Conservation (phyloP, 1,139 yeast genomes). For the Taphrina betulina region DNA sequence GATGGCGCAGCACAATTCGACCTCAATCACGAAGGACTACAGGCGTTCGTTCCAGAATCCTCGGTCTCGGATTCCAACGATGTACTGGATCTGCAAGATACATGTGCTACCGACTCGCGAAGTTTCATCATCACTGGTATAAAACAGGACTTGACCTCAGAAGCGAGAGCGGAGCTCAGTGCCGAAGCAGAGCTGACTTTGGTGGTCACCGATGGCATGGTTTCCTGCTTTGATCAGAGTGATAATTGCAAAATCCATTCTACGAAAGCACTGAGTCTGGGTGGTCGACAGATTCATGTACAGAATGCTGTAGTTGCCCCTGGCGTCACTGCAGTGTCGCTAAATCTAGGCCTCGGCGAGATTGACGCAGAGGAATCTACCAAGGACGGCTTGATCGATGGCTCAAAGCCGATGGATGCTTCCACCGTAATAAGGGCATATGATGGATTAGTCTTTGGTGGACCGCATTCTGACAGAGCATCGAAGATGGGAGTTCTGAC, state of each 20-base stretch:
- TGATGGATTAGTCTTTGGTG: conserved; percentile 13
- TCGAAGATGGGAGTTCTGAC: conserved; percentile 4
- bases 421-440: conserved; percentile 1
- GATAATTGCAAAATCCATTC: not conserved
- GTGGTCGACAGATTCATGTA: not conserved
- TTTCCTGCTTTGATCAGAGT: not conserved
- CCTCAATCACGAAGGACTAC: conserved; percentile 6
- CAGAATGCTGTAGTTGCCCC: not conserved
- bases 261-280: not conserved
- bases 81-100: not conserved
- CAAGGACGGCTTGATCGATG: conserved; percentile 14
- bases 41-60: not conserved
- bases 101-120: not conserved
- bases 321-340: conserved; percentile 12
- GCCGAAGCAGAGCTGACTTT: no score
- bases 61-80: not conserved
- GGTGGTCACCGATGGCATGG: conserved; percentile 5
- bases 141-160: not conserved
- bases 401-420: conserved; percentile 13
- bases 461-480: conserved; percentile 18
- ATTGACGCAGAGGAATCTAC: conserved; percentile 11
- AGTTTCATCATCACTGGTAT: conserved; percentile 1
- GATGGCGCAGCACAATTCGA: conserved; percentile 22
- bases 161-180: no score
- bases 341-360: conserved; percentile 15